These are phyloP conservation scores for Podospora pseudopauciseta DNA, from an alignment of 495 filamentous ascomycete species.

Conservation along the genomic window DNA sequence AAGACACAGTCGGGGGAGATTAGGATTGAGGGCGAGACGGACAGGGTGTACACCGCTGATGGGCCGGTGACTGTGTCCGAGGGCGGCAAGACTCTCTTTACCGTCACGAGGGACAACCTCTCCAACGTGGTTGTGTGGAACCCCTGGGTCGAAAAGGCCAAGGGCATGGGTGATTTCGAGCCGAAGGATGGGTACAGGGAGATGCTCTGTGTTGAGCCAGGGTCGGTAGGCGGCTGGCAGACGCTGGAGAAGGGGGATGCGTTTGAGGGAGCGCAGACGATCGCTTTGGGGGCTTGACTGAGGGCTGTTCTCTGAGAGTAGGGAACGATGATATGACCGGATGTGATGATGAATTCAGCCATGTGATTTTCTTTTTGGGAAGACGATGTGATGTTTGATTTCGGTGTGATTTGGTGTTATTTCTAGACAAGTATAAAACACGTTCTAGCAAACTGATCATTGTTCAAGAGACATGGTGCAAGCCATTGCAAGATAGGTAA, in stretches of 20 bases:
- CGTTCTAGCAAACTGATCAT: too few relatives aligned
- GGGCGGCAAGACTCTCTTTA: slow-evolving; percentile 60
- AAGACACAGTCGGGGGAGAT: slow-evolving; percentile 55
- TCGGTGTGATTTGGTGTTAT: neutral
- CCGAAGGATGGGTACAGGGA: slow-evolving; percentile 84
- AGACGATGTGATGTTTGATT: neutral
- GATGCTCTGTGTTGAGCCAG: slow-evolving; percentile 93
- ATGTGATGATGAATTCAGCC: neutral
- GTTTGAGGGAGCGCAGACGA: slow-evolving; percentile 85
- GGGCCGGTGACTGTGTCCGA: slow-evolving; percentile 53
- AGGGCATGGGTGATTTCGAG: slow-evolving; percentile 79
- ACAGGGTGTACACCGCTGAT: slow-evolving; percentile 59
- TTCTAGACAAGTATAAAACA: neutral
- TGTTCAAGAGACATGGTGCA: too few relatives aligned
- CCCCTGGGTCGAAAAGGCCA: slow-evolving; percentile 83
- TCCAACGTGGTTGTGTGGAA: slow-evolving; percentile 95
- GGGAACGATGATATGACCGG: neutral
- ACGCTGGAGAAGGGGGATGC: slow-evolving; percentile 80
- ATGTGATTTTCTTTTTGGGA: neutral
- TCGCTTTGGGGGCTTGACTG: slow-evolving; percentile 33
- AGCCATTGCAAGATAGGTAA: too few relatives aligned
- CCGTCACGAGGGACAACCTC: slow-evolving; percentile 74
- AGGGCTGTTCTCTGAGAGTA: neutral
- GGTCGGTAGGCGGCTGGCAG: slow-evolving; percentile 75
- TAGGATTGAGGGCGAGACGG: slow-evolving; percentile 67